Percentiles rank a stretch among this genome's conserved stretches.
phyloP scores from a whole-genome alignment of 139 green algal species.

The Chlorella sp. region DNA sequence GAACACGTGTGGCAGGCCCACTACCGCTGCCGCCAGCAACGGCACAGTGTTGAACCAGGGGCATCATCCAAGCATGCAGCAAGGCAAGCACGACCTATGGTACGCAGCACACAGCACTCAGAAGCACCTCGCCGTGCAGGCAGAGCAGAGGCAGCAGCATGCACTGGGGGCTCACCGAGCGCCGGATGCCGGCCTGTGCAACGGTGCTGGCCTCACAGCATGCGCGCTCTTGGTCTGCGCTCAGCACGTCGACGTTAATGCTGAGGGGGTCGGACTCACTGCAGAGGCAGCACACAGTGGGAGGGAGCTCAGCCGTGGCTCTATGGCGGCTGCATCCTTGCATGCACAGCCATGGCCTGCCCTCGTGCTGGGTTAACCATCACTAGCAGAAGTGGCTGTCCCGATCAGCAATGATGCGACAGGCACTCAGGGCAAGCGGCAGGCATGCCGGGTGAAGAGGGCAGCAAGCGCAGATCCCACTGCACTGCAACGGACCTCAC shows the following conservation, averaged over 20 bases:
- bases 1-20: too few relatives aligned
- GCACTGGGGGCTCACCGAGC: constrained; percentile 37
- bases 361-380: too few relatives aligned
- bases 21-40: too few relatives aligned
- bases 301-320: not conserved
- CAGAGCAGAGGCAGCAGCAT: not conserved
- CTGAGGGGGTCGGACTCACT: not conserved
- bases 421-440: not conserved
- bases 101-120: not conserved
- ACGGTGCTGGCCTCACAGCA: constrained; percentile 82
- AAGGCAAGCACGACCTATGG: too few relatives aligned
- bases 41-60: too few relatives aligned
- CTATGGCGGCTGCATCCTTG: too few relatives aligned
- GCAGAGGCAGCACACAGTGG: not conserved
- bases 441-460: not conserved
- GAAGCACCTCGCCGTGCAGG: not conserved
- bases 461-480: not conserved
- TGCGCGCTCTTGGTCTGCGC: constrained; percentile 77
- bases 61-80: too few relatives aligned
- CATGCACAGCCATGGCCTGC: too few relatives aligned
- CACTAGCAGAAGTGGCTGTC: too few relatives aligned
- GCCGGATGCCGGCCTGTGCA: constrained; percentile 70
- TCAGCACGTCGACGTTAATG: constrained; percentile 49
- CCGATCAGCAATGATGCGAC: too few relatives aligned
- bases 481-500: not conserved